Evolutionary conservation across 1,284 basidiomycete genomes (phyloP), one percentile per base, ranked within the genome.

Genomic region (Cutaneotrichosporon sp.): DNA sequence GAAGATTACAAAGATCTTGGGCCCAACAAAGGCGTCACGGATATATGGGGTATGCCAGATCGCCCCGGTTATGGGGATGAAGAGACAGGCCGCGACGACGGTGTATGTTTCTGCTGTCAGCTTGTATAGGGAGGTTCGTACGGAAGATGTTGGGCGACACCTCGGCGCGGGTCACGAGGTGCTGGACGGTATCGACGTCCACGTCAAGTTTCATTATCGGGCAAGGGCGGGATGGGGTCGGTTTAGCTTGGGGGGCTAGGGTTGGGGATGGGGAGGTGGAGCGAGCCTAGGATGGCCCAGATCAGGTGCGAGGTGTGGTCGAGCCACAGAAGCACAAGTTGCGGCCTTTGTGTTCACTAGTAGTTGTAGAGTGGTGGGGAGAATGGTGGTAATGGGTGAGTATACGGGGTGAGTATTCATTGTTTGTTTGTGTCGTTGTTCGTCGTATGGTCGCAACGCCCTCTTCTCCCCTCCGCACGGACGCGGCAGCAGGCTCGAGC

Each of bases 1-100:
- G 8, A 74, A 79, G 1, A 80, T 76, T 0, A 76, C 74, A 61
- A 81, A 74, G 14, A 81, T 79, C 65, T 80, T 80, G 49, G 79
- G 62, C 2, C 74, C 80, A 3, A 73, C 61, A 42, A 80, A 76
- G 11, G 72, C 38, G 55, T 81, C 76, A 21, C 78, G 61, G 34
- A 80, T 40, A 42, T 78, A 65, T 1, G 79, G 79, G 26, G 77
- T 64, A 62, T 78, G 77, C 80, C 80, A 81, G 2, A 74, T 70
- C 21, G 78, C 68, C n/a, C 75, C 67, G 16, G 76, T 74, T 0
- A 68, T 71, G 40, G 77, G 51, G 61, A 79, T 72, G 72, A 78
- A 76, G n/a, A 79, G 72, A 58, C 74, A 75, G 36, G 74, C 77
- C 7, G 73, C 77, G 58, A 81, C 77, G 64, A 81, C 66, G 6